A percentile compares a stretch with the other conserved stretches of the same genome.
Evolutionary conservation across 306 rosid species (phyloP).

Genomic region (Biancaea sappan): DNA sequence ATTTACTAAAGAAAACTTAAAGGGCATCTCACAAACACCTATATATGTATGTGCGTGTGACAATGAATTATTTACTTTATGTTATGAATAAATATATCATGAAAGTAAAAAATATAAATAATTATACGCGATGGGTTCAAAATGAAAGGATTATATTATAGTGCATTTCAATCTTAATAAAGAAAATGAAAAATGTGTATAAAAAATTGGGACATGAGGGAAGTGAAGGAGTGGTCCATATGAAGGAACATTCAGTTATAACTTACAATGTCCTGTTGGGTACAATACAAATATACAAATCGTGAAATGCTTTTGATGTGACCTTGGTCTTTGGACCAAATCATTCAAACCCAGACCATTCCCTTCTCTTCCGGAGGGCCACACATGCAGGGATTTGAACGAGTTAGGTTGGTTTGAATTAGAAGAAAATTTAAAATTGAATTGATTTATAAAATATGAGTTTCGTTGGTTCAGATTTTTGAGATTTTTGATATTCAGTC

Average conservation of each 20-base stretch:
- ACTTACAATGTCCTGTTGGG: conserved; percentile 26
- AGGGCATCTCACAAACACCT: too few relatives aligned
- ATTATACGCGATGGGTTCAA: neutral
- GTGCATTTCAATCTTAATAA: neutral
- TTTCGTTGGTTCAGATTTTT: too few relatives aligned
- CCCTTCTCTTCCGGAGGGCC: neutral
- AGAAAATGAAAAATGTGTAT: neutral
- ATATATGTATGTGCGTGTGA: too few relatives aligned
- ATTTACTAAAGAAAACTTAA: too few relatives aligned
- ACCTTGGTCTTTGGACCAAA: conserved; percentile 7
- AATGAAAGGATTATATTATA: too few relatives aligned
- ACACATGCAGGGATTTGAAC: too few relatives aligned
- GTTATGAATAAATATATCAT: neutral
- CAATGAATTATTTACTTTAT: neutral
- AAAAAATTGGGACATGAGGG: neutral
- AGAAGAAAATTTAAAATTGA: too few relatives aligned
- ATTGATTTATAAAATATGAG: too few relatives aligned
- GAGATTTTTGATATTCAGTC: too few relatives aligned
- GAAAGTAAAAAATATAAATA: neutral
- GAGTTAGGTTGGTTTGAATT: too few relatives aligned
- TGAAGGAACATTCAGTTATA: conserved; percentile 22
- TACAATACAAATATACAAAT: conserved; percentile 6
- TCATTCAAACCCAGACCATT: conserved; percentile 28
- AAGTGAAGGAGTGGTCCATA: conserved; percentile 6
- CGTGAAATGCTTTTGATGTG: conserved; percentile 31